Base-by-base conservation (phyloP, 192 early-diverging fungal genomes). In the Pilobolus umbonatus region DNA sequence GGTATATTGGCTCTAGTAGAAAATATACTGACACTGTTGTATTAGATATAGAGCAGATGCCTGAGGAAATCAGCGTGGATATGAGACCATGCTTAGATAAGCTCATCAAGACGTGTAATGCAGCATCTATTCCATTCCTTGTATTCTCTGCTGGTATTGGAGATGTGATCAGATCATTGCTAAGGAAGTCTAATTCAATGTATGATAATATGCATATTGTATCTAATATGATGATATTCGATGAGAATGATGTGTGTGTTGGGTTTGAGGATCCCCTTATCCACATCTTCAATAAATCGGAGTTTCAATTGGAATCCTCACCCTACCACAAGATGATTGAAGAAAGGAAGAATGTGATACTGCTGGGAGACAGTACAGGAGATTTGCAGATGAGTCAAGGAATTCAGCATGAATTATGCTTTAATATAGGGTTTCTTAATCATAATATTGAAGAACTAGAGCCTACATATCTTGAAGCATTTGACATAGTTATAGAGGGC, bases 381-480 rank as follows among this genome's bases (percentile, higher is more conserved):
- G 88, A 90, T 65, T 57, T 87, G 28, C 62, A 77, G 19, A 90
- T 90, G 88, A 75, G 71, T 17, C 72, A 77, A 14, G 87, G 85
- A 3, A 38, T 89, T 7, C 21, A 56, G 9, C 79, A 82, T 49
- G 75, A 86, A 19, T 60, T 65, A n/a, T 71, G 77, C 29, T 60
- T 89, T 15, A 81, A 76, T 22, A 80, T 89, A 50, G 87, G 86
- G 8, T 86, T 89, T 45, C 64, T 89, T n/a, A 90, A 82, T 62
- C 75, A 84, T 70, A 79, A 83, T 55, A 57, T 70, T 45, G 75
- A 88, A 12, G 45, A 40, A n/a, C 57, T 77, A 34, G 52, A 81
- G 17, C 64, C 72, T 19, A 43, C 62, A 21, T 90, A 87, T 62
- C 21, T 69, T 44, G 55, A 78, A 14, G 57, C 71, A 12, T 90